Evolutionary conservation across 805 yeast genomes (phyloP).

Genomic region (Sugiyamaella smithiae): DNA sequence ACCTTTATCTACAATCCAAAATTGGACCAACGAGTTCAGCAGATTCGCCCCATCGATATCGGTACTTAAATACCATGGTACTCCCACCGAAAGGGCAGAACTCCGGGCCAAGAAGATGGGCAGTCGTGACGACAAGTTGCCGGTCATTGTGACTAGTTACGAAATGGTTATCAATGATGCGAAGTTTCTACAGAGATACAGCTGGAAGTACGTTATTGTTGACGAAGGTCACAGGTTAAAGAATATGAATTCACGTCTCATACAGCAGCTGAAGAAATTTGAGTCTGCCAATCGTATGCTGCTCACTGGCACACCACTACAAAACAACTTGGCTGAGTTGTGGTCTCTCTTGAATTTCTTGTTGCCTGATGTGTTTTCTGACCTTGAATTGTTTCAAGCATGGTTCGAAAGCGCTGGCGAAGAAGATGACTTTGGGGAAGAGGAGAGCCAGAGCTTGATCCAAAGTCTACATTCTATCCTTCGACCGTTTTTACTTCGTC

Average conservation of each 20-base stretch:
- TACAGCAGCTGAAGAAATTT: conserved; percentile 75
- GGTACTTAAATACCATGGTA: conserved; percentile 91
- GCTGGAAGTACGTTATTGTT: conserved; percentile 90
- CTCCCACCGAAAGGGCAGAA: conserved; percentile 97
- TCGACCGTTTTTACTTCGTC: conserved; percentile 80
- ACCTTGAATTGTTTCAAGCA: conserved; percentile 80
- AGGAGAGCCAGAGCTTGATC: conserved; percentile 43
- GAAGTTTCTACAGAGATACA: conserved; percentile 83
- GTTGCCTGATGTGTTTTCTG: conserved; percentile 89
- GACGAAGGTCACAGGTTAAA: conserved; percentile 84
- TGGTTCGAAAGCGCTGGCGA: conserved; percentile 75
- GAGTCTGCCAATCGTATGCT: conserved; percentile 86
- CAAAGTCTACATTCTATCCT: conserved; percentile 80
- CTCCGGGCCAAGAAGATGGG: conserved; percentile 99
- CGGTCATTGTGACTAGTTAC: conserved; percentile 96
- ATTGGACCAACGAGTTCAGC: conserved; percentile 98
- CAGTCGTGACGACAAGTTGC: conserved; percentile 73
- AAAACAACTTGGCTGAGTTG: conserved; percentile 87
- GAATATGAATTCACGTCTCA: conserved; percentile 89
- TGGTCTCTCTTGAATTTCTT: conserved; percentile 95
- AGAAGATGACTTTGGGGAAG: conserved; percentile 43
- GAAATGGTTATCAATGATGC: conserved; percentile 98
- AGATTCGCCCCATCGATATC: conserved; percentile 97
- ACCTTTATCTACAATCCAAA: conserved; percentile 88
- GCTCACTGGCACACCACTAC: conserved; percentile 94